Conservation (phyloP, 305 asterid species). For the Plantago coronopus region DNA sequence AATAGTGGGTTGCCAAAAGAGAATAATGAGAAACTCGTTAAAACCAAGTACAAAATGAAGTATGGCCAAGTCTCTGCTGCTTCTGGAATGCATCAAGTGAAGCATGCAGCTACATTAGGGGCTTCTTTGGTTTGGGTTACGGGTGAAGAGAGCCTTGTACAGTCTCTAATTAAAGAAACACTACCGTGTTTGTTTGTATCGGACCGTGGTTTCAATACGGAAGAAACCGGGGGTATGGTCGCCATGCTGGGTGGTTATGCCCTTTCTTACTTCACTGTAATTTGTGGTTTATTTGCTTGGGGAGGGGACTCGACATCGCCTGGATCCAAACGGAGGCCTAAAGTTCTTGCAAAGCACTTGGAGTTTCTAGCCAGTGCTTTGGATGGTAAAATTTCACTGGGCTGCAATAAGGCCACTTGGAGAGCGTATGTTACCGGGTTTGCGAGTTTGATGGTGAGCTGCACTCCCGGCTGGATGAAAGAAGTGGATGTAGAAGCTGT, state of each 20-base stretch:
- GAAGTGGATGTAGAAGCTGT: slow-evolving; percentile 73
- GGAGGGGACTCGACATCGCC: slow-evolving; percentile 62
- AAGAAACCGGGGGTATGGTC: slow-evolving; percentile 54
- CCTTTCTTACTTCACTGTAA: slow-evolving; percentile 69
- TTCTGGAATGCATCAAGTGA: slow-evolving; percentile 65
- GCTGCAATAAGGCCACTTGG: slow-evolving; percentile 77
- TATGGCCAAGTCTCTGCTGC: slow-evolving; percentile 90
- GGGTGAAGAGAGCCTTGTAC: slow-evolving; percentile 63
- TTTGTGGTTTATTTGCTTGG: slow-evolving; percentile 71
- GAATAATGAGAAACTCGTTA: slow-evolving; percentile 59
- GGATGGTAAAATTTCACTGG: slow-evolving; percentile 76
- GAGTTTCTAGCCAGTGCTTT: slow-evolving; percentile 77
- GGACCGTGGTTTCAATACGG: slow-evolving; percentile 36
- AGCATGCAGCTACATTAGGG: slow-evolving; percentile 75
- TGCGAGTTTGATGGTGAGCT: slow-evolving; percentile 70
- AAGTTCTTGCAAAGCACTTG: slow-evolving; percentile 51
- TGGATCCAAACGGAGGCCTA: slow-evolving; percentile 56
- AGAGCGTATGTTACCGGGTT: slow-evolving; percentile 70
- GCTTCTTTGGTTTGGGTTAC: slow-evolving; percentile 88
- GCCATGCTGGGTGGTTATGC: slow-evolving; percentile 83
- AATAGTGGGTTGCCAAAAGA: slow-evolving; percentile 51
- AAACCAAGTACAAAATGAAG: slow-evolving; percentile 44
- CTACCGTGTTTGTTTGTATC: slow-evolving; percentile 90
- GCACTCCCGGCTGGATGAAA: slow-evolving; percentile 74
- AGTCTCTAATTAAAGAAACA: slow-evolving; percentile 64